A percentile compares a stretch with the other conserved stretches of the same genome.
Evolutionary conservation across 495 filamentous ascomycete genomes (phyloP).

Genomic region (Cairneyella variabilis): DNA sequence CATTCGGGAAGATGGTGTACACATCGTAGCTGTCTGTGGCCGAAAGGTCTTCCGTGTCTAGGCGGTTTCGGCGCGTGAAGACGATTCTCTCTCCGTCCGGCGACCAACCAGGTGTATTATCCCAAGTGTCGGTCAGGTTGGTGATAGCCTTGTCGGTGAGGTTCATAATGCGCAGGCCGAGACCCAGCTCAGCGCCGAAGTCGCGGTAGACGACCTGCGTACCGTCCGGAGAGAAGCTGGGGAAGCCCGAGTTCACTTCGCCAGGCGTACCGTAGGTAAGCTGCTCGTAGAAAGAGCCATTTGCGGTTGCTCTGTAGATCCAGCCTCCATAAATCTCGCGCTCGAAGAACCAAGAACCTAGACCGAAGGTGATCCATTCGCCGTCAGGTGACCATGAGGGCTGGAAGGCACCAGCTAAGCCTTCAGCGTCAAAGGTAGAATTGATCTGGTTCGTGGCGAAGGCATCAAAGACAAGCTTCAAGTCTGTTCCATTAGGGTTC

Average conservation of each 20-base stretch:
- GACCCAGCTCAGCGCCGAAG: slow-evolving; percentile 7
- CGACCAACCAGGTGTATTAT: slow-evolving; percentile 20
- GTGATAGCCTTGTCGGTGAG: slow-evolving; percentile 10
- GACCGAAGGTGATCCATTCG: slow-evolving; percentile 15
- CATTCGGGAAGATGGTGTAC: slow-evolving; percentile 36
- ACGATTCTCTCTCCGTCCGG: slow-evolving; percentile 21
- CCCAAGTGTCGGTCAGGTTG: slow-evolving; percentile 11
- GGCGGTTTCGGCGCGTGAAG: slow-evolving; percentile 20
- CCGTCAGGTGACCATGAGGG: slow-evolving; percentile 16
- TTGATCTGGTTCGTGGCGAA: background rate
- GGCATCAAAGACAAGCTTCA: slow-evolving; percentile 9
- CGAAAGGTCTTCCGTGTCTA: too few relatives aligned
- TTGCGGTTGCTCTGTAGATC: slow-evolving; percentile 13
- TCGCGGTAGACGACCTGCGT: slow-evolving; percentile 7
- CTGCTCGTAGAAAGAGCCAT: slow-evolving; percentile 6
- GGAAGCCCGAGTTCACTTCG: slow-evolving; percentile 22
- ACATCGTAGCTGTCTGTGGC: slow-evolving; percentile 30
- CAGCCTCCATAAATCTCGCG: background rate
- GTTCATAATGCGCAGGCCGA: slow-evolving; percentile 20
- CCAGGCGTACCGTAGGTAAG: slow-evolving; percentile 20
- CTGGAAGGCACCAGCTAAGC: slow-evolving; percentile 20
- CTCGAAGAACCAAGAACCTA: slow-evolving; percentile 18
- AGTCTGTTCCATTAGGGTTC: slow-evolving; percentile 9
- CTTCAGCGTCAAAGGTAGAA: background rate
- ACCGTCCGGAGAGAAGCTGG: slow-evolving; percentile 11